phyloP scores from a whole-genome alignment of 208 protist species.

The Crithidia mellificae region DNA sequence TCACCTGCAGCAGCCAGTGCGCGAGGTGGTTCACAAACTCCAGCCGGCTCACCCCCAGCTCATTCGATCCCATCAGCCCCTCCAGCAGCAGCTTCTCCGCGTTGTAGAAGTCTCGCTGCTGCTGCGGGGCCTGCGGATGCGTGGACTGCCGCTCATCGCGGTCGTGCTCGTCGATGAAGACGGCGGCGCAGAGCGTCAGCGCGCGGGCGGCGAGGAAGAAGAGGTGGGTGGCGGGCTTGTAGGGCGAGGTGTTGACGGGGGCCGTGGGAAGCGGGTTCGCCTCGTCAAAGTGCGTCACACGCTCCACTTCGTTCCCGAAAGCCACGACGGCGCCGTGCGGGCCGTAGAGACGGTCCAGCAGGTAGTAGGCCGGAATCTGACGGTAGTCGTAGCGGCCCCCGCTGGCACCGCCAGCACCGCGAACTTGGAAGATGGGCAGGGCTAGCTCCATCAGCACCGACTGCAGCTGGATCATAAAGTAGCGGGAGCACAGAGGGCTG shows the following conservation, averaged over 20 bases:
- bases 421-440: slow-evolving; percentile 59
- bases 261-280: slow-evolving; percentile 53
- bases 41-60: slow-evolving; percentile 53
- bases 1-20: slow-evolving; percentile 78
- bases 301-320: slow-evolving; percentile 70
- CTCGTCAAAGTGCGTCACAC: slow-evolving; percentile 67
- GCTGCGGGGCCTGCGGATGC: slow-evolving; percentile 48
- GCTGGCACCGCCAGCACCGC: not conserved
- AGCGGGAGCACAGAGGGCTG: slow-evolving; percentile 72
- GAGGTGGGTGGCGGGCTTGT: slow-evolving; percentile 72
- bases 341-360: slow-evolving; percentile 46
- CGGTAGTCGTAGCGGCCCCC: slow-evolving; percentile 25
- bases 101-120: slow-evolving; percentile 48
- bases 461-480: slow-evolving; percentile 82
- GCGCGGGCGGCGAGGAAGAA: slow-evolving; percentile 81
- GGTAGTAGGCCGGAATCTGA: slow-evolving; percentile 62
- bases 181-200: slow-evolving; percentile 47
- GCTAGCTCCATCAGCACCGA: slow-evolving; percentile 70
- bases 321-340: slow-evolving; percentile 44
- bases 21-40: slow-evolving; percentile 74
- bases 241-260: slow-evolving; percentile 30
- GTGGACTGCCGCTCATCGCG: slow-evolving; percentile 43
- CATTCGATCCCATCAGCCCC: slow-evolving; percentile 51
- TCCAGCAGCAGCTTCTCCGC: slow-evolving; percentile 68
- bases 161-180: slow-evolving; percentile 75